These are phyloP conservation scores for Fennellomyces sp. DNA, from an alignment of 371 early-diverging fungal species.

Conservation along the genomic window DNA sequence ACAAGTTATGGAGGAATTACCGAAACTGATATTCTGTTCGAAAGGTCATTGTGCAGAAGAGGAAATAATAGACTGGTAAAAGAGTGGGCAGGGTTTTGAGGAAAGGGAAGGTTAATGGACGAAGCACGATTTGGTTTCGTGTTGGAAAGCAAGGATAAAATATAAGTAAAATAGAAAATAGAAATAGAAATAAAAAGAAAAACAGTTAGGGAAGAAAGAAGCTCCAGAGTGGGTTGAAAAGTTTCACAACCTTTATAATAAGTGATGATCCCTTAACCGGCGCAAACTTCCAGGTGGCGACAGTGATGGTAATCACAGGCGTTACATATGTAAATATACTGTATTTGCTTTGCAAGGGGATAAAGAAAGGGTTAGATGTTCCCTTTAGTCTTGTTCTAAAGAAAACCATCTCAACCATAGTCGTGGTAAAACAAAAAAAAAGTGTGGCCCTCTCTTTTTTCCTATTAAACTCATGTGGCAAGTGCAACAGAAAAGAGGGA, in stretches of 20 bases:
- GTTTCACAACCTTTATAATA: not conserved
- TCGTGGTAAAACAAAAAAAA: not conserved
- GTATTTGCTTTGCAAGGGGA: not conserved
- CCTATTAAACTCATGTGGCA: not conserved
- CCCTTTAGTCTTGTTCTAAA: conserved; percentile 9
- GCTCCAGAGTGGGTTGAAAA: not conserved
- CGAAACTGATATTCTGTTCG: conserved; percentile 19
- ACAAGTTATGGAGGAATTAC: conserved; percentile 5
- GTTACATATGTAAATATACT: not conserved
- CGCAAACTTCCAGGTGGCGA: not conserved
- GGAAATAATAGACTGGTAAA: not conserved
- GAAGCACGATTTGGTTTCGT: no score
- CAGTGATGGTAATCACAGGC: not conserved
- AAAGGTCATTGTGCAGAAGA: not conserved
- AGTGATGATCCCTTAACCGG: conserved; percentile 4
- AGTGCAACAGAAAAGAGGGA: not conserved
- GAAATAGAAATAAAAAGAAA: not conserved
- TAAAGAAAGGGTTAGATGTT: not conserved
- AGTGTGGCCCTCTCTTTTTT: not conserved
- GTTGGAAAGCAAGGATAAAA: not conserved
- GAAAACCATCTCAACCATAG: conserved; percentile 4
- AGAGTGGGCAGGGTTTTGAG: not conserved
- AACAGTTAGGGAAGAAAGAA: not conserved
- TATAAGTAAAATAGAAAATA: not conserved
- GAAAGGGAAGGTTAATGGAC: not conserved